Base-by-base conservation (phyloP, 2,329 filamentous ascomycete genomes). In the Elsinoe ampelina region DNA sequence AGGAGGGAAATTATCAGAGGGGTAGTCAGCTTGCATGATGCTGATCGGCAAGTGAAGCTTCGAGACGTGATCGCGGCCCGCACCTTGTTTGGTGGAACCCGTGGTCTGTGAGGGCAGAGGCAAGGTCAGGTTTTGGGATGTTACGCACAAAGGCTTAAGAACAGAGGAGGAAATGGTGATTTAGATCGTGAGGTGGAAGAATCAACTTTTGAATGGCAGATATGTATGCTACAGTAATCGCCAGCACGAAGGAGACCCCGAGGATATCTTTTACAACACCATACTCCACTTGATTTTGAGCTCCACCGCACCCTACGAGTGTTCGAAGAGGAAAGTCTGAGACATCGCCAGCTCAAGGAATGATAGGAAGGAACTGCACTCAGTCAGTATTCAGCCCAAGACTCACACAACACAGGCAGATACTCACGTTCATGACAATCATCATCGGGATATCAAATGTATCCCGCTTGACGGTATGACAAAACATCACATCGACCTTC, bases 391-490 rank as follows among this genome's bases (percentile, higher is more conserved):
- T 19, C 12, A 41, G 12, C 17, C 32, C 5, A 11, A 2, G 19
- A 7, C 12, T 19, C 11, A 3, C 2, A 12, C 17, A 51, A 22
- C 2, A 12, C 17, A 51, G n/a, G 2, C 6, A 32, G 10, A 55
- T 7, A 85, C 91, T 85, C 71, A 96, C 93, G 75, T 96, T 96
- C 77, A 97, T 92, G 67, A 96, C 88, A 71, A 97, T 95, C 75
- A 97, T 79, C 89, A 96, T 95, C 19, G 93, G 93, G 71, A 97
- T 95, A 74, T 97, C 92, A 74, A 97, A 97, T 39, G 93, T 89
- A 71, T 98, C 93, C 61, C 92, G 80, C 75, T 95, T 95, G 61
- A 97, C 91, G 61, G 89, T 92, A 91, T 92, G 97, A 75, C 89
- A 95, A 73, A 95, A 95, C 65, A 87, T 90, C 75, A 91, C 96